Evolutionary conservation across 2,329 filamentous ascomycete species (phyloP), one percentile per base, ranked within the genome.

Genomic region (Exophiala sp.): DNA sequence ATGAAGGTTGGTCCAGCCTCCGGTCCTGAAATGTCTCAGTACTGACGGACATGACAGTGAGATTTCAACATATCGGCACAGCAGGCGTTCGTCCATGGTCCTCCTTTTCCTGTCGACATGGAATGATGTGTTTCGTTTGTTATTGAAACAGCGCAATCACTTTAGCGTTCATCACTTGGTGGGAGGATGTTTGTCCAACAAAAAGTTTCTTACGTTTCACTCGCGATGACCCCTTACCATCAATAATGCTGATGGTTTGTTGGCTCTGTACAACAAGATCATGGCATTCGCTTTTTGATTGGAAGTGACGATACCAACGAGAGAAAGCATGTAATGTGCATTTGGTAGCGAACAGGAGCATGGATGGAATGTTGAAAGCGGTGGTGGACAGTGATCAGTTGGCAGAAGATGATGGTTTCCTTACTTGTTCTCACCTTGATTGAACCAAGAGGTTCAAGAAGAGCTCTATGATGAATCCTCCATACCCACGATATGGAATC

Each of bases 1-100:
- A 83, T 85, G 81, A 85, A 86, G 80, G 82, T 84, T 70, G 65
- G 72, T 71, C 57, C 61, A 62, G 60, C 64, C 63, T 63, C 47
- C 35, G 29, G 8, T 29, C 36, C 20, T 36, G n/a, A 18, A 16
- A 16, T 40, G 35, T 50, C 21, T 10, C 47, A 20, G 46, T 48
- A 50, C 56, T 57, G 49, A 59, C 57, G 14, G 14, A 10, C 21
- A 35, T 21, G 42, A 24, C 46, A 60, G 57, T 60, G 48, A 58
- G 39, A 35, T 39, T 44, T 42, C 49, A 40, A 45, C 42, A 54
- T 51, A 36, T 47, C 50, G 54, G 53, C 55, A 50, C 53, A 45
- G 52, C 53, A 58, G 55, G 59, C 59, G 56, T 60, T 58, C 49
- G 47, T 58, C 50, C 55, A 55, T 58, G 46, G 50, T 44, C 52